Evolutionary conservation across 2,329 filamentous ascomycete species (phyloP), one percentile per base, ranked within the genome.

Genomic region (Hypoxylon sp.): DNA sequence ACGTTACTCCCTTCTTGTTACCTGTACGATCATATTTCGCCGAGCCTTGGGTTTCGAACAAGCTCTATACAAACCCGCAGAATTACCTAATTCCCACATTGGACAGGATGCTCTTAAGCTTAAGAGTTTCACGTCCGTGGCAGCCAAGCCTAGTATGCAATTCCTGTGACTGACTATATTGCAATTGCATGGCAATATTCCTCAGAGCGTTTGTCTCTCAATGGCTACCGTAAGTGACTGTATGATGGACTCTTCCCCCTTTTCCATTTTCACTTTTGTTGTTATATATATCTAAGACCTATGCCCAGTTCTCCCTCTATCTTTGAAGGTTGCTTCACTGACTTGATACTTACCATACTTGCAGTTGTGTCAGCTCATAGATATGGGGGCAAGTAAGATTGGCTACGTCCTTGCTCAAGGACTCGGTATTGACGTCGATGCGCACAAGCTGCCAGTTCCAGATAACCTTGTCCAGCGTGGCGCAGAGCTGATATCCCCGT

Each of bases 401-500:
- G 12, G 12, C 4, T 4, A 2, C 4, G n/a, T 23, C 8, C 32
- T 52, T 14, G 30, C 21, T 12, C 32, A 21, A 32, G 27, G 16
- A n/a, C 25, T 59, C 11, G 47, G 56, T 45, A 16, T 37, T 8
- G 19, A 59, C 29, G 4, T 14, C 4, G 21, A 52, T 9, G 12
- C 32, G 11, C 16, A 32, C 19, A 14, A 16, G 5, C 27, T 23
- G 16, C 5, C 21, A 14, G 16, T 30, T 32, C 47, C 56, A 25
- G 56, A 52, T 9, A 27, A 32, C 5, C 19, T 59, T 19, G 14
- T 52, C 8, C 56, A 46, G 56, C 56, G 19, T 5, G 27, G 37
- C 11, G 21, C 8, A 16, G 47, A 45, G 41, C 19, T 29, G 12
- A 59, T 59, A 23, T 51, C 27, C 5, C 56, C 57, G 3, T 61